Base-by-base conservation (phyloP, 495 filamentous ascomycete species). In the Articulospora tetracladia region DNA sequence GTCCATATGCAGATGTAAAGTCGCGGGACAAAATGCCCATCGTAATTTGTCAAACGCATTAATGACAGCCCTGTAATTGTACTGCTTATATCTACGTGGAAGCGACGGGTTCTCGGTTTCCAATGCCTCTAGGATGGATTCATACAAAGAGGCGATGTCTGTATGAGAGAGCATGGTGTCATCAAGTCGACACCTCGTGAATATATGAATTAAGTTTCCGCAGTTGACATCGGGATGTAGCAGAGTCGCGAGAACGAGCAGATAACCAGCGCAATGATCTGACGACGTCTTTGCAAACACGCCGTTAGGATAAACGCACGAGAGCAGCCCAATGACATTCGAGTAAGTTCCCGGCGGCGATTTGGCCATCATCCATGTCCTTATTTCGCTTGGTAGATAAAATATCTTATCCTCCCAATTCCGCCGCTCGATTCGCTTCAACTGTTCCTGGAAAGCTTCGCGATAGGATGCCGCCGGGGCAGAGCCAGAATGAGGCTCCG, bases 211-310 rank as follows among this genome's bases (percentile, higher is more conserved):
- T 24, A 72, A 53, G 34, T 69, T 28, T 30, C 72, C 72, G 19
- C 54, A 55, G 19, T 53, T 58, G n/a, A 55, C 28, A 17, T 44
- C 30, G 44, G 73, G 52, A 17, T 68, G 58, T 15, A 71, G 68
- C 27, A 74, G 68, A 32, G 72, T 74, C 36, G 66, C 60, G 52
- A 75, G 73, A 0, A 75, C 69, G 19, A 72, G 61, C 13, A 73
- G 32, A 34, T 36, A 6, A 13, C 58, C 48, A 4, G 20, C 53
- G 32, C 30, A 55, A 15, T 55, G 4, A 6, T 55, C 22, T 7
- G 34, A 11, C 17, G 53, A 20, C 26, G 41, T 55, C 30, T 39
- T 44, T 36, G 53, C 27, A 23, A 41, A 10, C 2, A 17, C 23
- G n/a, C 15, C 17, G 39, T 3, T 17, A n/a, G n/a, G n/a, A 17